These are phyloP conservation scores for Mycena leptocephala DNA, from an alignment of 768 basidiomycete genomes.

Conservation along the genomic window DNA sequence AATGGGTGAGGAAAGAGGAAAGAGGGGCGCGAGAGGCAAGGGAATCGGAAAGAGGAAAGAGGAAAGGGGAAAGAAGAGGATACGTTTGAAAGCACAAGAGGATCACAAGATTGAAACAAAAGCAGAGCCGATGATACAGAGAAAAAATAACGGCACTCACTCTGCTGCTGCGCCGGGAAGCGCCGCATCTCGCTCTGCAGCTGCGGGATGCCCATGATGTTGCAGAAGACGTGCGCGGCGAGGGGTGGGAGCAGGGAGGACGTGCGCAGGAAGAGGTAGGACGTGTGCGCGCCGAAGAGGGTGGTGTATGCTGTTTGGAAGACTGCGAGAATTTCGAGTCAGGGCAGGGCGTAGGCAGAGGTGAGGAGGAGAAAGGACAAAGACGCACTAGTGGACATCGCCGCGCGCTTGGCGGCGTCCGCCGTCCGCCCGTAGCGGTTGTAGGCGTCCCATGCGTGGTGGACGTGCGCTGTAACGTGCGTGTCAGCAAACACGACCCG, in stretches of 20 bases:
- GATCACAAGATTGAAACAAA: too few relatives aligned
- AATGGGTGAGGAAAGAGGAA: too few relatives aligned
- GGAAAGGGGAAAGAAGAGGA: too few relatives aligned
- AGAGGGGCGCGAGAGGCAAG: too few relatives aligned
- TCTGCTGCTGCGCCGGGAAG: slow-evolving; percentile 66
- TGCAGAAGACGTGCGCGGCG: slow-evolving; percentile 92
- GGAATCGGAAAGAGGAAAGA: too few relatives aligned
- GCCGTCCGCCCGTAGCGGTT: slow-evolving; percentile 79
- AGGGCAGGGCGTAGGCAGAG: too few relatives aligned
- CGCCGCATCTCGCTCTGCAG: slow-evolving; percentile 68
- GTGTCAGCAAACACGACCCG: not conserved
- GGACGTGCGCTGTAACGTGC: slow-evolving; percentile 86
- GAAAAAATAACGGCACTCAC: slow-evolving; percentile 56
- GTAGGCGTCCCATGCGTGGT: slow-evolving; percentile 93
- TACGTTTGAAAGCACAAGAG: too few relatives aligned
- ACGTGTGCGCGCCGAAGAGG: slow-evolving; percentile 90
- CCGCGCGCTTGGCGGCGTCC: slow-evolving; percentile 76
- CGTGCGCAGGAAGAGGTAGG: slow-evolving; percentile 90
- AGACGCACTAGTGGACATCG: slow-evolving; percentile 67
- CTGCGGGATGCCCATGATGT: slow-evolving; percentile 92
- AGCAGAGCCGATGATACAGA: too few relatives aligned
- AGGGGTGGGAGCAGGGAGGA: slow-evolving; percentile 87
- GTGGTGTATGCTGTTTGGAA: slow-evolving; percentile 95
- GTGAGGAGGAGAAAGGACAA: not conserved
- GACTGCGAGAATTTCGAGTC: slow-evolving; percentile 58